Percentiles rank a stretch among this genome's conserved stretches.
Conservation (phyloP, 768 basidiomycete genomes). For the Boletus rufocinnamomeus region DNA sequence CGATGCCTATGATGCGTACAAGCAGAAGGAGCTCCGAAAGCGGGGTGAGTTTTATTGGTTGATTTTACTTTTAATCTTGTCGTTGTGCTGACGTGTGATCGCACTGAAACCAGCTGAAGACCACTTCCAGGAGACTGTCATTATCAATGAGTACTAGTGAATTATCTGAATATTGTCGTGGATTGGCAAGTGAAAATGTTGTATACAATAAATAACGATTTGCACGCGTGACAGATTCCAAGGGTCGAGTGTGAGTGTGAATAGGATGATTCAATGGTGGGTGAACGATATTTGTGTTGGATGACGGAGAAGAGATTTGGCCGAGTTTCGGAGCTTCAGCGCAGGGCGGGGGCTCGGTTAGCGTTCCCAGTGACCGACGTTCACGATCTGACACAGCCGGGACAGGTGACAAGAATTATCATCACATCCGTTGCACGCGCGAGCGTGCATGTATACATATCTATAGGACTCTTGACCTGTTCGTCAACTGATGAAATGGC, state of each 20-base stretch:
- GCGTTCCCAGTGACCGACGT: neutral
- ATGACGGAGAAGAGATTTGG: too few relatives aligned
- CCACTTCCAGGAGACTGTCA: neutral
- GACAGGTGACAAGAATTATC: neutral
- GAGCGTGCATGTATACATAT: too few relatives aligned
- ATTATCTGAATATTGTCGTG: neutral
- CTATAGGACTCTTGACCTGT: too few relatives aligned
- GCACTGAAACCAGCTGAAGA: neutral
- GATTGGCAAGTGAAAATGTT: neutral
- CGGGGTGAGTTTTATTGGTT: constrained; percentile 1
- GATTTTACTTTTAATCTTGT: neutral
- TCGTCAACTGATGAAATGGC: too few relatives aligned
- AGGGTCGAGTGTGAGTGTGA: neutral
- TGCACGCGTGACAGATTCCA: neutral
- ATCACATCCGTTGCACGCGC: too few relatives aligned
- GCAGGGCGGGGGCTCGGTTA: neutral
- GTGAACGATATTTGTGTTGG: too few relatives aligned
- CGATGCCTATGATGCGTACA: constrained; percentile 4
- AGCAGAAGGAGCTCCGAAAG: neutral
- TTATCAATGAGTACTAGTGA: neutral
- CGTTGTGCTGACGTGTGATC: neutral
- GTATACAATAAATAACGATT: neutral
- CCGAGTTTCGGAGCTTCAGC: neutral
- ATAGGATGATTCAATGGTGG: neutral
- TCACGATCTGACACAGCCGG: neutral